phyloP scores from a whole-genome alignment of 1,284 basidiomycete species.

The Xerocomus minutiporus region DNA sequence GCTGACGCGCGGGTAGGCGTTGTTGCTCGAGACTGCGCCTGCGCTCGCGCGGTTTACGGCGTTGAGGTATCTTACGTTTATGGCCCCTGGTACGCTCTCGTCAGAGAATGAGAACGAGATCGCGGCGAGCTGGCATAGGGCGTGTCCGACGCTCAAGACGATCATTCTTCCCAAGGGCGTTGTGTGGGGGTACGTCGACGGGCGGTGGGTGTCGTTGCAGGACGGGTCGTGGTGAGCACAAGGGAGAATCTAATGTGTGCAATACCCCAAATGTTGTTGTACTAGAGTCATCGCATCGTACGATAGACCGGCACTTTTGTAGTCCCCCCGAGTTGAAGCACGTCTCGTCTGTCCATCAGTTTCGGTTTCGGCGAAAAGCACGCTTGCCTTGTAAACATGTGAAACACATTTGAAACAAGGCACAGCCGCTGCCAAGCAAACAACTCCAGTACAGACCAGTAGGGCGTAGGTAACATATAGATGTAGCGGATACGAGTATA shows the following conservation, averaged over 20 bases:
- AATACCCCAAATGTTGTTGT: slow-evolving; percentile 1
- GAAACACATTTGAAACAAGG: background rate
- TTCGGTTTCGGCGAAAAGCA: no score
- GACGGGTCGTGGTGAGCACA: slow-evolving; percentile 6
- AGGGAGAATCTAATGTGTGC: no score
- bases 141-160: slow-evolving; percentile 41
- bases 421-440: background rate
- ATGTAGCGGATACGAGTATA: slow-evolving; percentile 22
- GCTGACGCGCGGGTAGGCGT: slow-evolving; percentile 24
- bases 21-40: slow-evolving; percentile 26
- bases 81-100: slow-evolving; percentile 30
- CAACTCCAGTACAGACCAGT: slow-evolving; percentile 3
- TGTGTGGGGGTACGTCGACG: slow-evolving; percentile 37
- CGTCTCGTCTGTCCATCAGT: background rate
- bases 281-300: no score
- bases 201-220: slow-evolving; percentile 22
- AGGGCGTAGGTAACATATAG: slow-evolving; percentile 26
- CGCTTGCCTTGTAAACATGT: background rate
- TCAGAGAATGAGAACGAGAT: slow-evolving; percentile 34
- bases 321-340: slow-evolving; percentile 36
- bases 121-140: slow-evolving; percentile 35
- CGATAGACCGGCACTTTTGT: no score
- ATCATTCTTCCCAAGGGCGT: slow-evolving; percentile 42
- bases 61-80: slow-evolving; percentile 41
- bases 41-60: slow-evolving; percentile 31